Conservation (phyloP, 2,329 filamentous ascomycete genomes). For the Colletotrichum sp. region DNA sequence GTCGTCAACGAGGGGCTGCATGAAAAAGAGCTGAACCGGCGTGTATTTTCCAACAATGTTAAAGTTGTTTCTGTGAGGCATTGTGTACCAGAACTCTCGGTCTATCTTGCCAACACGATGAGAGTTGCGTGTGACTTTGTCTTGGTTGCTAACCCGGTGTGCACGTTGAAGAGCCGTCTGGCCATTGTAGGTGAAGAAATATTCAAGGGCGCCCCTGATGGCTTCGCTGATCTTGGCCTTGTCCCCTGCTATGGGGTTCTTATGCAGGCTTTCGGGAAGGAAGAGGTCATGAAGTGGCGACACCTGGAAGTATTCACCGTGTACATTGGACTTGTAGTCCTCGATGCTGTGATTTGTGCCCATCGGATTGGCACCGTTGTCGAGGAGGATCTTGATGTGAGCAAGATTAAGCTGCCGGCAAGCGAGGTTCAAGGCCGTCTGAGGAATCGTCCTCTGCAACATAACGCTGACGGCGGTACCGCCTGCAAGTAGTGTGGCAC, state of each 20-base stretch:
- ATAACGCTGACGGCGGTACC: neutral
- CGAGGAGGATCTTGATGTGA: neutral
- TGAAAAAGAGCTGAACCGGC: conserved; percentile 4
- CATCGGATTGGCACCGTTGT: neutral
- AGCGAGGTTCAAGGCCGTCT: conserved; percentile 3
- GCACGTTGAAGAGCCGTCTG: neutral
- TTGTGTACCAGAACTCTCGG: neutral
- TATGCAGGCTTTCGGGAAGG: neutral
- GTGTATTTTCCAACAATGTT: neutral
- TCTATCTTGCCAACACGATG: neutral
- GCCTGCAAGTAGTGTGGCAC: neutral
- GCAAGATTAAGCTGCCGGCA: neutral
- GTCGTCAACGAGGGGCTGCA: conserved; percentile 3
- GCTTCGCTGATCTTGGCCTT: neutral
- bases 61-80: neutral
- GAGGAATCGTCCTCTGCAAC: neutral
- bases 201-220: neutral
- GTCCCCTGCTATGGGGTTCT: neutral
- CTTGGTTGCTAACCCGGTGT: neutral
- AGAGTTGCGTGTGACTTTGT: neutral
- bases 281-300: conserved; percentile 11
- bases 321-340: neutral
- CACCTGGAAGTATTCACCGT: neutral
- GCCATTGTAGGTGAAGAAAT: neutral
- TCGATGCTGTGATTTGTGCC: neutral